Base-by-base conservation (phyloP, 2,329 filamentous ascomycete species). In the Atkinsonella texensis region DNA sequence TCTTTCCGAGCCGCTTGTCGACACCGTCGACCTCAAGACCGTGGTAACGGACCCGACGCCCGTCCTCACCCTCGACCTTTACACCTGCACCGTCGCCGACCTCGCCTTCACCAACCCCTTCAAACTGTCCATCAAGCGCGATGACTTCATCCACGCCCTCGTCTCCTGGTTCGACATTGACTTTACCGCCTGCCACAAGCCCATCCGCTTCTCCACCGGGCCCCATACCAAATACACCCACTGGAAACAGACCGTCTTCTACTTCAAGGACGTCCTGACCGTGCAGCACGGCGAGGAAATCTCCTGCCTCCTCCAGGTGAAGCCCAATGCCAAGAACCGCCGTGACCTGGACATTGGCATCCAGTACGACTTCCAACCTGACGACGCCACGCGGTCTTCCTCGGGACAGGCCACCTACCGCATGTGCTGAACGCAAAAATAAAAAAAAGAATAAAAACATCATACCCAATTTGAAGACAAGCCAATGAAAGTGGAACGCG, bases 241-340 rank as follows among this genome's bases (percentile, higher is more conserved):
- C 79, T 98, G 93, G 93, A 98, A 98, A 76, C 93, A 98, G 76
- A 98, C 93, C 12, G 93, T 98, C 56, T 97, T 98, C 74, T 98
- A 98, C 74, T 77, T 98, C 57, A 82, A 87, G 63, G 90, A 98
- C 60, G 87, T 95, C 35, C 74, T 98, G 57, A 97, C 90, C 17
- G 89, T 95, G 39, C 85, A 95, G 69, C 79, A 88, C 64, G 89
- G 85, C 52, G 93, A 98, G 75, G 76, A 80, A 62, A 77, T 98
- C 54, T 71, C 74, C 54, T 87, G 88, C 62, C 74, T 77, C 33
- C 73, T 98, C 41, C 77, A 81, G 57, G 94, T 91, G 73, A 85
- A 83, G 70, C 93, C 93, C 50, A 98, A 95, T 67, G 78, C 85
- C 57, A 90, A 93, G 80, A 97, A 98, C 76, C 84, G 85, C 68